A percentile compares a stretch with the other conserved stretches of the same genome.
These are phyloP conservation scores for Microsporum ferrugineum DNA, from an alignment of 2,329 filamentous ascomycete species.

Conservation along the genomic window DNA sequence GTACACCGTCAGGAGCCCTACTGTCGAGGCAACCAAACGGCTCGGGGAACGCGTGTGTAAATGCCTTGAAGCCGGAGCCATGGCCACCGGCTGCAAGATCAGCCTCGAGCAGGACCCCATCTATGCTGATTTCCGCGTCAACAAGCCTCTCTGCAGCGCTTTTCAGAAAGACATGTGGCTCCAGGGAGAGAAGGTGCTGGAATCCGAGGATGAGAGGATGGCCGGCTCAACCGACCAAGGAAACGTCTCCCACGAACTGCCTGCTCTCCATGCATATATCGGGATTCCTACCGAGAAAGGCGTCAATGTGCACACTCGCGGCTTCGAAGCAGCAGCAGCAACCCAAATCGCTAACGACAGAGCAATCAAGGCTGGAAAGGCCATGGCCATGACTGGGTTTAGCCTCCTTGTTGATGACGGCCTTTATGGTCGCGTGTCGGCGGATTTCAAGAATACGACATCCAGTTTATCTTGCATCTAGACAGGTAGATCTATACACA, in stretches of 20 bases:
- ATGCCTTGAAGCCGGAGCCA: conserved; percentile 9
- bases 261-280: conserved; percentile 37
- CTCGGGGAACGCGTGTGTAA: conserved; percentile 12
- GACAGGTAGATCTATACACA: too few relatives aligned
- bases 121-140: conserved; percentile 6
- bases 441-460: conserved; percentile 7
- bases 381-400: conserved; percentile 10
- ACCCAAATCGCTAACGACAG: conserved; percentile 6
- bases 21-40: conserved; percentile 23
- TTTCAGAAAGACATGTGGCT: conserved; percentile 2
- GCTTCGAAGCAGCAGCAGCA: conserved; percentile 8
- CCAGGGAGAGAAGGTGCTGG: not conserved
- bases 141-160: conserved; percentile 4
- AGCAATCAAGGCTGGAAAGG: conserved; percentile 7
- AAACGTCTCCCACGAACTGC: conserved; percentile 27
- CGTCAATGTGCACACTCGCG: conserved; percentile 5
- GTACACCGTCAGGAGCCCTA: conserved; percentile 31
- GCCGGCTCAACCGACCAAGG: conserved; percentile 7
- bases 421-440: conserved; percentile 4
- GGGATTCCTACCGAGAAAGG: conserved; percentile 29
- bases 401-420: conserved; percentile 6
- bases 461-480: too few relatives aligned
- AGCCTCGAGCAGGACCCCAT: conserved; percentile 5
- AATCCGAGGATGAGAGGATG: not conserved
- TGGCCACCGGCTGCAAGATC: conserved; percentile 9